A percentile compares a stretch with the other conserved stretches of the same genome.
Evolutionary conservation across 352 stramenopile genomes (phyloP).

Genomic region (Pythium aphanidermatum): DNA sequence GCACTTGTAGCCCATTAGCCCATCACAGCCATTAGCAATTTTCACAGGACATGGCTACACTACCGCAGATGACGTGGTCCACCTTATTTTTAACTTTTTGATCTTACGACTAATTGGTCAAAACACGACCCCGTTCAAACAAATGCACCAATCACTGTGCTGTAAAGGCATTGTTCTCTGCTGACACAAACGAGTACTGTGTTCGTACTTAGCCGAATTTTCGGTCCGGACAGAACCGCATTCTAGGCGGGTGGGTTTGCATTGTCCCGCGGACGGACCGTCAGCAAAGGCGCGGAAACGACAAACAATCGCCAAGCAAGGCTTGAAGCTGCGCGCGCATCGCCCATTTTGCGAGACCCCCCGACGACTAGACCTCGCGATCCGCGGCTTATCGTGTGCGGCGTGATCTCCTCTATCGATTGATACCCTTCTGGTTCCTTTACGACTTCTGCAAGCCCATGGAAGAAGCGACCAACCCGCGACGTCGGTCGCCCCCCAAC

Average conservation of each 20-base stretch:
- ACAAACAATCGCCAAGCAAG: neutral
- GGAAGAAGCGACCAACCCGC: conserved; percentile 4
- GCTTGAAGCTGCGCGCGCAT: neutral
- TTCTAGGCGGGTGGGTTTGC: neutral
- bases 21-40: too few relatives aligned
- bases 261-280: conserved; percentile 10
- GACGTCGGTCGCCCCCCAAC: conserved; percentile 6
- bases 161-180: conserved; percentile 5
- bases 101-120: too few relatives aligned
- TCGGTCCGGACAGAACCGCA: too few relatives aligned
- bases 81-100: too few relatives aligned
- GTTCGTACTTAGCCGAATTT: conserved; percentile 10
- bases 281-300: conserved; percentile 12
- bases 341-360: neutral
- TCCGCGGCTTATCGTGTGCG: neutral
- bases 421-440: neutral
- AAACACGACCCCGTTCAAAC: conserved; percentile 1
- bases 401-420: conserved; percentile 10
- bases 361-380: neutral
- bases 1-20: too few relatives aligned
- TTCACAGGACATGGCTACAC: too few relatives aligned
- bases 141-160: neutral
- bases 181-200: too few relatives aligned
- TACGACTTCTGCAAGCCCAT: conserved; percentile 4
- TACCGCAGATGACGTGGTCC: too few relatives aligned